Base-by-base conservation (phyloP, 305 asterid genomes). In the Striga hermonthica region DNA sequence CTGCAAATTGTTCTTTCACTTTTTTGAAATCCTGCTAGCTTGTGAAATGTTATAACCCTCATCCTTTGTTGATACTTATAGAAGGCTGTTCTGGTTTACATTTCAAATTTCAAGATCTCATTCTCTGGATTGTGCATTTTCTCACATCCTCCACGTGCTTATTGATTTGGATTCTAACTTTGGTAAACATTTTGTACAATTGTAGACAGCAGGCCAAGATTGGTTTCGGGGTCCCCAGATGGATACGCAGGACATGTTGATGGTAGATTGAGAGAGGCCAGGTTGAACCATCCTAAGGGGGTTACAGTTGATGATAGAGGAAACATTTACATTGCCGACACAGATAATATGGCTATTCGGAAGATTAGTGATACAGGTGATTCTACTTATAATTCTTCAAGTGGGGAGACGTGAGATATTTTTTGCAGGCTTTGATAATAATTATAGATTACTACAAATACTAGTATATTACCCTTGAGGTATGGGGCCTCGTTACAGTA, bases 231-330 rank as follows among this genome's bases (percentile, higher is more conserved):
- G 69, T 93, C 97, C 11, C 90, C 88, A 41, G 99, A 87, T 62
- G 99, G 99, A 64, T 81, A 88, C 48, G 56, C 87, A 7, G 99
- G 99, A 39, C 89, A 93, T 54, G 79, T 93, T 44, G 99, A 93
- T 62, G 99, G 97, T 61, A 90, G 73, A 78, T 48, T 80, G 71
- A 87, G 90, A 56, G 95, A 90, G 49, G 95, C 96, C 43, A 82
- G 87, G 72, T 75, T 93, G 99, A 93, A 85, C 67, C 99, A 88
- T 80, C 99, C 99, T 0, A 93, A 93, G 74, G 99, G 97, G 60
- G 79, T 93, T 57, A 82, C 99, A 4, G 84, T 88, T 62, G 99
- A 93, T 68, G 92, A 90, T 71, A 78, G 89, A 72, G 99, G 99
- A 80, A 93, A 90, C 36, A 69, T 93, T 67, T 93, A 93, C 68